These are phyloP conservation scores for Suillus fuscotomentosus DNA, from an alignment of 768 basidiomycete genomes.

Conservation along the genomic window DNA sequence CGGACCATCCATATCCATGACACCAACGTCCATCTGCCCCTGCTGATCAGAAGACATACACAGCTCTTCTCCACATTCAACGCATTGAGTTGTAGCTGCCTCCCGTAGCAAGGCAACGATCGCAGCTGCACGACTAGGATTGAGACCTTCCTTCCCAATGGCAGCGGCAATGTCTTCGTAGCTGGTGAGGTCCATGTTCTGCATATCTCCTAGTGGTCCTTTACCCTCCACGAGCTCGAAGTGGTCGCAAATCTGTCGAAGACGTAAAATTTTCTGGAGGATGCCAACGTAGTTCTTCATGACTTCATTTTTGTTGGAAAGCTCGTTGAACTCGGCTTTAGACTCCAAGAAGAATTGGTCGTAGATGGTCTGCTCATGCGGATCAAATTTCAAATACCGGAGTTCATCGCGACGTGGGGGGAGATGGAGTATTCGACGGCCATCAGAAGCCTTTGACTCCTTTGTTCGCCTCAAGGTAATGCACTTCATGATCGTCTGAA, in stretches of 20 bases:
- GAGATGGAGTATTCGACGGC: conserved; percentile 80
- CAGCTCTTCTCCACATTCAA: conserved; percentile 83
- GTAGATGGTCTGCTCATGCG: conserved; percentile 83
- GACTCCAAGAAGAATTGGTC: conserved; percentile 86
- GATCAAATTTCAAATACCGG: conserved; percentile 79
- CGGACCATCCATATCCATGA: conserved; percentile 48
- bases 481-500: conserved; percentile 96
- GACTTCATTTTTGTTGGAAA: conserved; percentile 86
- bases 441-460: conserved; percentile 78
- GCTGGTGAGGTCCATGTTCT: conserved; percentile 45
- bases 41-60: conserved; percentile 45
- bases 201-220: conserved; percentile 41
- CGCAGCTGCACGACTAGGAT: conserved; percentile 68
- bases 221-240: conserved; percentile 84
- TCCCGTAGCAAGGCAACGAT: conserved; percentile 86
- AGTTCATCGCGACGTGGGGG: conserved; percentile 91
- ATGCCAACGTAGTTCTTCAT: conserved; percentile 99
- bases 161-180: conserved; percentile 80
- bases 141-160: conserved; percentile 80
- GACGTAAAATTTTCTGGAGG: conserved; percentile 90
- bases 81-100: conserved; percentile 84
- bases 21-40: conserved; percentile 35
- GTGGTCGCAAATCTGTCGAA: conserved; percentile 98
- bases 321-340: conserved; percentile 87
- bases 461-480: conserved; percentile 97